Evolutionary conservation across 352 stramenopile species (phyloP).

Genomic region (Phytophthora pseudosyringae): DNA sequence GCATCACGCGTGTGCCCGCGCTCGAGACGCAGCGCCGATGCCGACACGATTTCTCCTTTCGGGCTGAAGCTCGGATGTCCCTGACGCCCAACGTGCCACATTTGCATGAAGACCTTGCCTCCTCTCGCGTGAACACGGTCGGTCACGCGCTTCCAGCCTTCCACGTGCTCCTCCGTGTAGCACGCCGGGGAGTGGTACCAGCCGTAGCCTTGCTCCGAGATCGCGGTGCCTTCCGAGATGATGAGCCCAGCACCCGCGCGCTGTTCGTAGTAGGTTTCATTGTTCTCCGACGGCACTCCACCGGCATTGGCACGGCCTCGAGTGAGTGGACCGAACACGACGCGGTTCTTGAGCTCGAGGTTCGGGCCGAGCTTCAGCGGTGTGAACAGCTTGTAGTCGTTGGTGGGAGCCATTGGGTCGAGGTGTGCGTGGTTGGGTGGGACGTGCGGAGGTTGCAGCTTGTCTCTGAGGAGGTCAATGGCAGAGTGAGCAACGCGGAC

Average conservation of each 20-base stretch:
- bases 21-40: slow-evolving; percentile 42
- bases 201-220: slow-evolving; percentile 30
- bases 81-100: slow-evolving; percentile 33
- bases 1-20: slow-evolving; percentile 36
- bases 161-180: slow-evolving; percentile 26
- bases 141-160: slow-evolving; percentile 32
- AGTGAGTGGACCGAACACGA: slow-evolving; percentile 28
- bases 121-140: slow-evolving; percentile 31
- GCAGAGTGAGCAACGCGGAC: too few species aligned
- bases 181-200: slow-evolving; percentile 24
- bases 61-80: slow-evolving; percentile 40
- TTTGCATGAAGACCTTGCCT: slow-evolving; percentile 29
- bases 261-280: slow-evolving; percentile 32
- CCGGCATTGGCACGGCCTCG: slow-evolving; percentile 28
- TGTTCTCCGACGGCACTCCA: slow-evolving; percentile 26
- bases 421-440: too few species aligned
- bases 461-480: too few species aligned
- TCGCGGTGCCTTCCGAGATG: slow-evolving; percentile 20
- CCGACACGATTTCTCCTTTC: slow-evolving; percentile 56
- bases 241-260: slow-evolving; percentile 28
- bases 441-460: too few species aligned
- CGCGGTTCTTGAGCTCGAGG: slow-evolving; percentile 34
- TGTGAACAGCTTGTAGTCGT: slow-evolving; percentile 48
- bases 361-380: slow-evolving; percentile 42
- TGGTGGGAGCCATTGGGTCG: too few species aligned